These are phyloP conservation scores for Persicaria maculosa DNA, from an alignment of 148 eudicot genomes.

Conservation along the genomic window DNA sequence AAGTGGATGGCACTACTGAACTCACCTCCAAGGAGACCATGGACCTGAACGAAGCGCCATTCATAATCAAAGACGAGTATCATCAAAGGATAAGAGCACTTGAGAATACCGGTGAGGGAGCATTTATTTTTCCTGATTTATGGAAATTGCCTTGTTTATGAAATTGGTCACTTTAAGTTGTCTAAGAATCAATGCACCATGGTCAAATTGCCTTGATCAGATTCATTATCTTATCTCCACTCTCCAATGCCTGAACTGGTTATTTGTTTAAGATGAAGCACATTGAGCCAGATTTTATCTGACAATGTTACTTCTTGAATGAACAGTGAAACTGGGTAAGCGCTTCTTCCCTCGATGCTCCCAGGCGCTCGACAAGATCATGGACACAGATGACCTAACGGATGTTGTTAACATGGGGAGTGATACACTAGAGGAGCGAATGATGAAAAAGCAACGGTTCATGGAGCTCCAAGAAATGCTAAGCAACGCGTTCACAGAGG, in stretches of 20 bases:
- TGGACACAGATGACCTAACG: constrained; percentile 59
- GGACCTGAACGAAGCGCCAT: constrained; percentile 83
- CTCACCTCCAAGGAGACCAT: constrained; percentile 47
- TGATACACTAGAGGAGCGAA: constrained; percentile 48
- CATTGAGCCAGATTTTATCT: not conserved
- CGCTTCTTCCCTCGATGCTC: constrained; percentile 93
- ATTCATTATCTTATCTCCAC: not conserved
- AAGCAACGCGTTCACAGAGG: constrained; percentile 55
- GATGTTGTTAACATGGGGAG: constrained; percentile 43
- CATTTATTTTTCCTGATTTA: not conserved
- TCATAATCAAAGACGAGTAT: constrained; percentile 69
- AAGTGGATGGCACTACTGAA: constrained; percentile 82
- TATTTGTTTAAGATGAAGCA: not conserved
- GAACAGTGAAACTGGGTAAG: constrained; percentile 80
- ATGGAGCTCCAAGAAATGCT: constrained; percentile 60
- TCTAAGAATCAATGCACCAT: not conserved
- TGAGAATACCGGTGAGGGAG: constrained; percentile 55
- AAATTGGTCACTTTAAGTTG: not conserved
- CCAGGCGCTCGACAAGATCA: constrained; percentile 54
- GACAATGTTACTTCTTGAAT: not conserved
- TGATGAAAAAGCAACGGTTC: constrained; percentile 50
- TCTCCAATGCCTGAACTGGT: not conserved
- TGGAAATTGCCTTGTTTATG: not conserved
- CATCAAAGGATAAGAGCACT: constrained; percentile 69
- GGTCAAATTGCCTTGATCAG: not conserved